phyloP scores from a whole-genome alignment of 345 rosid genomes.

The Pistacia atlantica region DNA sequence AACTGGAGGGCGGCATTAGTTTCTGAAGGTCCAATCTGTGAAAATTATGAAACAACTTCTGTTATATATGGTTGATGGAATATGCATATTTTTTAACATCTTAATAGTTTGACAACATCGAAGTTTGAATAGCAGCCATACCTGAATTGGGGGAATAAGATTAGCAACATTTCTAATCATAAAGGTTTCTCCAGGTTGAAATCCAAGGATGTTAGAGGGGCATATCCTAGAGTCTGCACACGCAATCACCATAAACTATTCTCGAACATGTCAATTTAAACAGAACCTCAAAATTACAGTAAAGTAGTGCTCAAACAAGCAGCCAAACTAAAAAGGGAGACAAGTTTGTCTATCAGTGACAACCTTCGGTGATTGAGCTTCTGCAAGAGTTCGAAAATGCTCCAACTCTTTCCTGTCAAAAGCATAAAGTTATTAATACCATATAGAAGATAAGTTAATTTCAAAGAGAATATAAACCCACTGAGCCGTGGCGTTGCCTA shows the following conservation, averaged over 20 bases:
- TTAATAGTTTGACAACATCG: not conserved
- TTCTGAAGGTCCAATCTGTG: constrained; percentile 86
- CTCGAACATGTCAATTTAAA: constrained; percentile 34
- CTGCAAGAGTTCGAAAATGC: constrained; percentile 67
- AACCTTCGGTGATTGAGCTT: constrained; percentile 92
- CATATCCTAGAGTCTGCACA: constrained; percentile 97
- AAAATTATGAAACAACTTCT: not conserved
- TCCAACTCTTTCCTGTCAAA: constrained; percentile 61
- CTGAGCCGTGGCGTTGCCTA: not conserved
- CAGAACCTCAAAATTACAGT: not conserved
- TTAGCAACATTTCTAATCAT: constrained; percentile 90
- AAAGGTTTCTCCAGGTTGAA: constrained; percentile 95
- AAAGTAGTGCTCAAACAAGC: not conserved
- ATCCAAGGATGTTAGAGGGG: constrained; percentile 82
- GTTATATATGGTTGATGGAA: not conserved
- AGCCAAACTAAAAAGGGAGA: not conserved
- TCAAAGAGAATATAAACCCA: not conserved
- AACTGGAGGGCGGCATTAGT: constrained; percentile 95
- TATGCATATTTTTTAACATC: not conserved
- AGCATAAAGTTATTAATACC: constrained; percentile 2
- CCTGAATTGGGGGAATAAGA: constrained; percentile 81
- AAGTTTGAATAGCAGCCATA: constrained; percentile 17
- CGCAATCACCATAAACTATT: constrained; percentile 90
- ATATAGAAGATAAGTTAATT: not conserved
- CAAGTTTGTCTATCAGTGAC: not conserved